Evolutionary conservation across 257 asterid species (phyloP).

Genomic region (Salvia rosmarinus): DNA sequence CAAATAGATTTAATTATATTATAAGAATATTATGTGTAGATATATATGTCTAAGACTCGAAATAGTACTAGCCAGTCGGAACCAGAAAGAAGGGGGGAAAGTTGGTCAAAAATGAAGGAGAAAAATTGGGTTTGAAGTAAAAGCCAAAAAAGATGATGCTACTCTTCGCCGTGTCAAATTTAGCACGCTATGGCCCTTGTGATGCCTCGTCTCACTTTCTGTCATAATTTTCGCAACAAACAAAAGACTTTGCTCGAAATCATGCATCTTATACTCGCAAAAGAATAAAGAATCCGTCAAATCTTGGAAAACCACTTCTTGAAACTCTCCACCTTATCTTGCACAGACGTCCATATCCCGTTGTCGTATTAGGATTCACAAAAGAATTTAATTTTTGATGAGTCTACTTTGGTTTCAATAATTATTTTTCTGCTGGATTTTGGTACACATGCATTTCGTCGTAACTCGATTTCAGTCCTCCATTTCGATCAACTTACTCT

Average conservation of each 20-base stretch:
- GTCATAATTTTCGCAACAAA: conserved; percentile 25
- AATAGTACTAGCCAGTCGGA: too few relatives aligned
- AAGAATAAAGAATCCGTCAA: conserved; percentile 27
- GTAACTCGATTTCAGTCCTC: neutral
- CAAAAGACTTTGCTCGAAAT: conserved; percentile 24
- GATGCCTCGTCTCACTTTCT: conserved; percentile 13
- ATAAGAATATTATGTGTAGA: too few relatives aligned
- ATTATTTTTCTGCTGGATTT: neutral
- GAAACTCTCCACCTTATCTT: conserved; percentile 27
- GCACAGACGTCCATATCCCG: conserved; percentile 28
- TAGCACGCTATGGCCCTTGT: conserved; percentile 22
- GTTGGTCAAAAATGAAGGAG: neutral
- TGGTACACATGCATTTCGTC: neutral
- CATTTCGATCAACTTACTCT: neutral
- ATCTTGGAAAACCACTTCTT: conserved; percentile 35
- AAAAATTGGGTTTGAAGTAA: conserved; percentile 13
- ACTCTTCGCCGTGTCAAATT: conserved; percentile 22
- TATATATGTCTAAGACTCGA: too few relatives aligned
- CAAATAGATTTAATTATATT: too few relatives aligned
- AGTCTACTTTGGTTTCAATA: neutral
- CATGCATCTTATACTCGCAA: conserved; percentile 7
- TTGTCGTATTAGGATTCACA: conserved; percentile 10
- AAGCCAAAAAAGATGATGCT: conserved; percentile 26
- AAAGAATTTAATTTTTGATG: neutral
- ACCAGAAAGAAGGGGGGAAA: too few relatives aligned